A percentile compares a stretch with the other conserved stretches of the same genome.
Conservation (phyloP, 2,329 filamentous ascomycete genomes). For the Cladophialophora immunda region DNA sequence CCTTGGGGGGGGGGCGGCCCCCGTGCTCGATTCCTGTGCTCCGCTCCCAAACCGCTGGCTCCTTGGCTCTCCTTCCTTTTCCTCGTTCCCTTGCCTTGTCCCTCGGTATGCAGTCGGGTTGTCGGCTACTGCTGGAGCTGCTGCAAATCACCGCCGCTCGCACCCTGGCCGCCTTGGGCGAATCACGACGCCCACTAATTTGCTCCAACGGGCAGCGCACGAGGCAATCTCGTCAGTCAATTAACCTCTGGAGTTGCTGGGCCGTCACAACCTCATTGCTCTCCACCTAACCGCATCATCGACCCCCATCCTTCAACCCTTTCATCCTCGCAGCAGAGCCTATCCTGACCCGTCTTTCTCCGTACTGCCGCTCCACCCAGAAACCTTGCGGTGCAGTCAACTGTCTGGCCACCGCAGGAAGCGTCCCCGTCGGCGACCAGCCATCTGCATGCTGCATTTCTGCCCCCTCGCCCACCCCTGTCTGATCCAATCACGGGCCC, state of each 20-base stretch:
- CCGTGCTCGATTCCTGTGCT: not conserved
- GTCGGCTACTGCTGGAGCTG: not conserved
- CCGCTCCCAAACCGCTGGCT: conserved; percentile 2
- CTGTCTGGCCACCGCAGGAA: conserved; percentile 8
- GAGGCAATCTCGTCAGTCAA: conserved; percentile 9
- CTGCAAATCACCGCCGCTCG: conserved; percentile 4
- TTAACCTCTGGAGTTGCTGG: conserved; percentile 3
- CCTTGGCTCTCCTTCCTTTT: conserved; percentile 9
- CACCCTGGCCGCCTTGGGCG: not conserved
- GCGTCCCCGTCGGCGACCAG: conserved; percentile 23
- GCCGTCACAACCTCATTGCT: conserved; percentile 21
- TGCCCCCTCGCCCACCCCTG: not conserved
- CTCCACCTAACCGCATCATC: conserved; percentile 32
- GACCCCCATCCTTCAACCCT: conserved; percentile 28
- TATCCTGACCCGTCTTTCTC: conserved; percentile 18
- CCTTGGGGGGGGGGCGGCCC: too few relatives aligned
- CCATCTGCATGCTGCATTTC: conserved; percentile 15
- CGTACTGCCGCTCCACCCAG: conserved; percentile 16
- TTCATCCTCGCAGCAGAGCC: conserved; percentile 11
- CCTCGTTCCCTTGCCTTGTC: not conserved
- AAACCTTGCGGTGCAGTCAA: conserved; percentile 13
- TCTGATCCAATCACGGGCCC: conserved; percentile 2
- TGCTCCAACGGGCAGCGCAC: not conserved
- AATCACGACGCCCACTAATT: not conserved
- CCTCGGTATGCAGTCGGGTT: conserved; percentile 3